These are phyloP conservation scores for Ceriops decandra DNA, from an alignment of 345 rosid species.

Conservation along the genomic window DNA sequence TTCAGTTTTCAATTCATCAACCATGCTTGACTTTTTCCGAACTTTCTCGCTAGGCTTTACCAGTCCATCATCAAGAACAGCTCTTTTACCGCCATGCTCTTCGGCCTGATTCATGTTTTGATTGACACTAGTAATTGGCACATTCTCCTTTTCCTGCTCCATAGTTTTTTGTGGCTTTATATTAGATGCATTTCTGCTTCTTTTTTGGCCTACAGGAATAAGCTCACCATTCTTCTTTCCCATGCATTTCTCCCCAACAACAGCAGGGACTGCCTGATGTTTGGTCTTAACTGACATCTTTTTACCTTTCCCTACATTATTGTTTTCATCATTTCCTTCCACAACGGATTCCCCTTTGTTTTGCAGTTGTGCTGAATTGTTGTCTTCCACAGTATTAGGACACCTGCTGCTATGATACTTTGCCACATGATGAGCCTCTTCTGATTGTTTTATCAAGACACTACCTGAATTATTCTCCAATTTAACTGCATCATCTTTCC, in stretches of 20 bases:
- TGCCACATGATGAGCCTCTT: conserved; percentile 16
- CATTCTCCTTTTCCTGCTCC: conserved; percentile 42
- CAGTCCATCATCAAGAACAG: conserved; percentile 22
- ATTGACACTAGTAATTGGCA: conserved; percentile 26
- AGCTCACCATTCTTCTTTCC: conserved; percentile 21
- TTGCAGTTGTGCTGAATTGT: conserved; percentile 17
- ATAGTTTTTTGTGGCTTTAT: conserved; percentile 15
- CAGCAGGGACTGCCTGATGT: conserved; percentile 20
- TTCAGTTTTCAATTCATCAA: conserved; percentile 28
- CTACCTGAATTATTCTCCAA: conserved; percentile 11
- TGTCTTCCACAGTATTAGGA: conserved; percentile 18
- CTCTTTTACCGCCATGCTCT: conserved; percentile 21
- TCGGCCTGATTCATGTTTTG: conserved; percentile 17
- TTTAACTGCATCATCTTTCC: conserved; percentile 23
- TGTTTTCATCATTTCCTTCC: conserved; percentile 16
- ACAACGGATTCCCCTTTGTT: conserved; percentile 22
- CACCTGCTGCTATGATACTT: conserved; percentile 6
- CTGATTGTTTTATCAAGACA: conserved; percentile 11
- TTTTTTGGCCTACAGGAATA: conserved; percentile 11
- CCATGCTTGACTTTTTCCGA: conserved; percentile 19
- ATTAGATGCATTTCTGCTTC: conserved; percentile 10
- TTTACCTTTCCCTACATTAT: conserved; percentile 24
- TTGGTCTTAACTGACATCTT: conserved; percentile 29
- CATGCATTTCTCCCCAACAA: conserved; percentile 16
- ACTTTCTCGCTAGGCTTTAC: conserved; percentile 28